phyloP scores from a whole-genome alignment of 176 grass and related monocot species.

The Leersia perrieri region DNA sequence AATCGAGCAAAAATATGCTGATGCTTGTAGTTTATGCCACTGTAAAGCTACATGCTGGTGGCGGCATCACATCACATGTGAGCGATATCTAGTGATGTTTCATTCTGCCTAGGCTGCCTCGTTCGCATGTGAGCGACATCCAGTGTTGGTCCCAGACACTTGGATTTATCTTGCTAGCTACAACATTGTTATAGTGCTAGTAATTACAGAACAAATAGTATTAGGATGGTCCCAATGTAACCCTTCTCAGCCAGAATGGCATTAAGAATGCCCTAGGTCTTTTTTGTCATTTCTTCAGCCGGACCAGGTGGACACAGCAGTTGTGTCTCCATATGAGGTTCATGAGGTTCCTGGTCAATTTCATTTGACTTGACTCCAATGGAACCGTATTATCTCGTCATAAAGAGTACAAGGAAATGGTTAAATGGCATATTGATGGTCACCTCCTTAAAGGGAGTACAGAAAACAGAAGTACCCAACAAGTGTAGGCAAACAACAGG shows the following conservation, averaged over 20 bases:
- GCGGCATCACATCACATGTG: slow-evolving; percentile 8
- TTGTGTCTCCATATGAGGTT: not conserved
- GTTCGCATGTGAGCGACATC: slow-evolving; percentile 15
- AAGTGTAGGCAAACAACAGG: not conserved
- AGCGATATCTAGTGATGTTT: not conserved
- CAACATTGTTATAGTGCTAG: too few relatives aligned
- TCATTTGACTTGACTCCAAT: not conserved
- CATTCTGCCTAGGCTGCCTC: not conserved
- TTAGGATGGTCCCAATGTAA: not conserved
- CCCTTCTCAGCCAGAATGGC: not conserved
- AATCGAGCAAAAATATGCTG: too few relatives aligned
- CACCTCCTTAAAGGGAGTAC: not conserved
- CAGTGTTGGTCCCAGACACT: not conserved
- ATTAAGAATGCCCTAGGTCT: not conserved
- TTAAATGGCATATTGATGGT: not conserved
- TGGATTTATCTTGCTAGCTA: not conserved
- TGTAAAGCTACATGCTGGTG: not conserved
- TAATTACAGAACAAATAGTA: not conserved
- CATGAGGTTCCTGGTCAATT: too few relatives aligned
- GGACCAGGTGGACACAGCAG: not conserved
- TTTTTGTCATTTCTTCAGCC: not conserved
- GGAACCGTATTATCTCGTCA: not conserved
- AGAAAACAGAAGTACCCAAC: not conserved
- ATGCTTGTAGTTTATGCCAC: too few relatives aligned
- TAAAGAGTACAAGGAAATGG: not conserved